Evolutionary conservation across 1,284 basidiomycete species (phyloP), one percentile per base, ranked within the genome.

Genomic region (Ceratobasidium sp.): DNA sequence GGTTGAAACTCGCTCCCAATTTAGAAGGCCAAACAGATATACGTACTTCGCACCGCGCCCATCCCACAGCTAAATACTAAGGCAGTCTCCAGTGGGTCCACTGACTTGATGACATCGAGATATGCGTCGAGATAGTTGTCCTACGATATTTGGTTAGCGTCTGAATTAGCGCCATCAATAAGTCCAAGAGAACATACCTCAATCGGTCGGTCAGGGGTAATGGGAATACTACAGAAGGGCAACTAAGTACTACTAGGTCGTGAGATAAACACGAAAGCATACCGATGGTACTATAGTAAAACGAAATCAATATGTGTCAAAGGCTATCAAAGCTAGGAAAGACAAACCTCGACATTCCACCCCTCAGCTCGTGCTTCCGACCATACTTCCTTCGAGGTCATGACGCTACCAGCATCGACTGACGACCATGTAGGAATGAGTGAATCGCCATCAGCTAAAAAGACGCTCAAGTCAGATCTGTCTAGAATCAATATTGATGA

Each of bases 11-110:
- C 15, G 57, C 19, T 49, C 46, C 46, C 32, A 40, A 34, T 37
- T 32, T 37, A 37, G 32, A 29, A 61, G 15, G 32, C 17, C 37
- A 9, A 44, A 13, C 17, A 57, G 37, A 29, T 7, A 25, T 43
- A 80, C 81, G 80, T 79, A 81, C 84, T 98, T 54, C 98, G 90
- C 0, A 98, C 96, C 1, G 96, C 95, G 57, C 98, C 98, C 89
- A 98, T 97, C 54, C 98, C 97, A 83, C 98, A 99, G 76, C 95
- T 97, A 84, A 99, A 98, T 1, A 99, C 95, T 19, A 99, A 87
- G 0, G 93, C 92, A 0, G 95, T 96, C 25, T 87, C 88, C 8
- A 91, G 85, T 0, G 97, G 96, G 80, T 98, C 95, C 0, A 93
- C 90, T 52, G 90, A 85, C 80, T 91, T 90, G 81, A 99, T 92